Conservation (phyloP, 2,329 filamentous ascomycete genomes). For the Colletotrichum chlorophyti region DNA sequence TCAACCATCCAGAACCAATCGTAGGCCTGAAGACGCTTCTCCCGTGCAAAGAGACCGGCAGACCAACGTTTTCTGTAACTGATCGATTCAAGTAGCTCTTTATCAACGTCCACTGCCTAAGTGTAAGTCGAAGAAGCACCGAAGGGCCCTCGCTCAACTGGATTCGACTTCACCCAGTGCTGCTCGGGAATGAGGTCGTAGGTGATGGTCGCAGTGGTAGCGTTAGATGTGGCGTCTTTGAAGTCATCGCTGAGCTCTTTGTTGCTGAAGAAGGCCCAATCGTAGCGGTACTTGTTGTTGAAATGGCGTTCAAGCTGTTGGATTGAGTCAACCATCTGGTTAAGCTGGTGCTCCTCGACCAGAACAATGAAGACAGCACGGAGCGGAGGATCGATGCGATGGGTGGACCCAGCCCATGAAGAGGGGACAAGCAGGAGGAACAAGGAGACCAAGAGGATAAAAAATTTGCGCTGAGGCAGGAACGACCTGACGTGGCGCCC, state of each 20-base stretch:
- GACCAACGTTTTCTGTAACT: constrained; percentile 86
- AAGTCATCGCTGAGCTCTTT: constrained; percentile 80
- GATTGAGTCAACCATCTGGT: constrained; percentile 73
- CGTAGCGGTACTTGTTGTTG: constrained; percentile 84
- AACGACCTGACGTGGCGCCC: not conserved
- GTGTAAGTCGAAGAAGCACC: constrained; percentile 69
- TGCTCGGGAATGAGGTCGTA: constrained; percentile 78
- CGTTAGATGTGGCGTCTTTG: constrained; percentile 70
- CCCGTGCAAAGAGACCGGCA: constrained; percentile 81
- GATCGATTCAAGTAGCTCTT: constrained; percentile 67
- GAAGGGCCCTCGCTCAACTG: constrained; percentile 74
- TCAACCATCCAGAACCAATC: constrained; percentile 69
- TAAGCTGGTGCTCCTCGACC: constrained; percentile 74
- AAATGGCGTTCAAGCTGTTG: constrained; percentile 63
- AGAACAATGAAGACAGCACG: constrained; percentile 64
- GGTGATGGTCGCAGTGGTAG: constrained; percentile 73
- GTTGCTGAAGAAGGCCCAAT: constrained; percentile 90
- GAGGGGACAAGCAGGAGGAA: not conserved
- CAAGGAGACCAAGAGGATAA: not conserved
- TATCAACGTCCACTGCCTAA: constrained; percentile 67
- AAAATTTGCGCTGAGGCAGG: not conserved
- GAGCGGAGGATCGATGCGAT: constrained; percentile 36
- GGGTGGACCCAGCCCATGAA: no score
- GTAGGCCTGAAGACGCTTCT: constrained; percentile 70
- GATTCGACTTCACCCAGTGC: constrained; percentile 77